Base-by-base conservation (phyloP, 805 yeast species). In the Kazachstania bromeliacearum region DNA sequence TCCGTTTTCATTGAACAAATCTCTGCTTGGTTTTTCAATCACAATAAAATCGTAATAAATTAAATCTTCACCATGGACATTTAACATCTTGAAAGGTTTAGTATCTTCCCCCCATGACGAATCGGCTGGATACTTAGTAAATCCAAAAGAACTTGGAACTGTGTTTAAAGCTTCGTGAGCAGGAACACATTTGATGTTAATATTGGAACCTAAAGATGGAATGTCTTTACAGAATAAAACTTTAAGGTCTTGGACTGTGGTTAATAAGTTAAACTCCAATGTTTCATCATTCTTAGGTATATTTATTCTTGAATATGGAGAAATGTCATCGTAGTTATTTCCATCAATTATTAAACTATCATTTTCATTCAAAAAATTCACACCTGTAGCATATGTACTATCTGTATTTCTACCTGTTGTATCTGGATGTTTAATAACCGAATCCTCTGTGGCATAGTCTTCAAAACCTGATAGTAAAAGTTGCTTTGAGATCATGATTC, bases 401-500 rank as follows among this genome's bases (percentile, higher is more conserved):
- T 35, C 40, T 14, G 35, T 27, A 14, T 17, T 33, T 27, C 29
- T 31, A 27, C 36, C 26, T 7, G 5, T 17, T 8, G 12, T 12
- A 21, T 25, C 16, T 9, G 36, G 31, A 18, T 19, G 30, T 17
- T 9, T 13, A 15, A 32, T 29, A 7, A 24, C 25, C 3, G 28
- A 24, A 10, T 31, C 33, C n/a, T 37, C 35, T 4, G 8, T 42
- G 3, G 62, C 45, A 32, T 57, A 53, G 2, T 60, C 57, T 44
- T 79, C 85, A 49, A 77, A 72, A 0, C 85, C 85, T 2, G 83
- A 62, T 5, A 73, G 50, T 9, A 72, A 51, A 22, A 54, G 38
- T 19, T 44, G 42, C 29, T 72, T 64, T 46, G 85, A 73, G 0
- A 73, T 54, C 1, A 53, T 38, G 82, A 88, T 77, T 51, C 96